A percentile compares a stretch with the other conserved stretches of the same genome.
Conservation (phyloP, 2,329 filamentous ascomycete species). For the Claviceps pazoutovae region DNA sequence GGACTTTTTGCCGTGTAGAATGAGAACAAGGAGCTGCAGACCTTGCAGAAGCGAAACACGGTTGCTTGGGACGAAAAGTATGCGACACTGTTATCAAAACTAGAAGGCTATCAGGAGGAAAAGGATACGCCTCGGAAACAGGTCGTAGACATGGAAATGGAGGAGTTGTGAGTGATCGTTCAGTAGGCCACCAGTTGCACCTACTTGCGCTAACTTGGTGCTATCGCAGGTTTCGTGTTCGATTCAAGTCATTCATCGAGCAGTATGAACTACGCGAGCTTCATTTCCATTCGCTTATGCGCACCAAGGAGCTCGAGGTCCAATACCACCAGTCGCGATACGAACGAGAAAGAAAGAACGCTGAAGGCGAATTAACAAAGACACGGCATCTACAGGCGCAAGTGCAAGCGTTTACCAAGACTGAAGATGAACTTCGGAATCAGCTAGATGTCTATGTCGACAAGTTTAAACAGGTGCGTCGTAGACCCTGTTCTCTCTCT, state of each 20-base stretch:
- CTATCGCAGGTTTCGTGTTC: constrained; percentile 53
- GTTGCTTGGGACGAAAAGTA: constrained; percentile 76
- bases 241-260: constrained; percentile 91
- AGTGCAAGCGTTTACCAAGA: constrained; percentile 90
- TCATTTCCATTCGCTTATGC: constrained; percentile 82
- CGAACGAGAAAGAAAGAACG: constrained; percentile 78
- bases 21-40: constrained; percentile 85
- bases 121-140: constrained; percentile 72
- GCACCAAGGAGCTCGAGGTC: constrained; percentile 90
- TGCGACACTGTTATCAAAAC: constrained; percentile 63
- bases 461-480: constrained; percentile 96
- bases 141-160: constrained; percentile 72
- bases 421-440: constrained; percentile 81
- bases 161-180: constrained; percentile 56
- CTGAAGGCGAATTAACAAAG: constrained; percentile 66
- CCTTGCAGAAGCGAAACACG: constrained; percentile 70
- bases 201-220: constrained; percentile 5
- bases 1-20: constrained; percentile 35
- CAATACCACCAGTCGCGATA: constrained; percentile 80
- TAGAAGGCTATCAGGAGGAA: constrained; percentile 78
- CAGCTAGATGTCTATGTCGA: constrained; percentile 98
- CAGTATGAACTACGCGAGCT: constrained; percentile 93
- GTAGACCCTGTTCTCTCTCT: neutral
- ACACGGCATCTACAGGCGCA: constrained; percentile 79
- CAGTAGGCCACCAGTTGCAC: constrained; percentile 6